Conservation (phyloP, 2,329 filamentous ascomycete genomes). For the Coniella vitis region DNA sequence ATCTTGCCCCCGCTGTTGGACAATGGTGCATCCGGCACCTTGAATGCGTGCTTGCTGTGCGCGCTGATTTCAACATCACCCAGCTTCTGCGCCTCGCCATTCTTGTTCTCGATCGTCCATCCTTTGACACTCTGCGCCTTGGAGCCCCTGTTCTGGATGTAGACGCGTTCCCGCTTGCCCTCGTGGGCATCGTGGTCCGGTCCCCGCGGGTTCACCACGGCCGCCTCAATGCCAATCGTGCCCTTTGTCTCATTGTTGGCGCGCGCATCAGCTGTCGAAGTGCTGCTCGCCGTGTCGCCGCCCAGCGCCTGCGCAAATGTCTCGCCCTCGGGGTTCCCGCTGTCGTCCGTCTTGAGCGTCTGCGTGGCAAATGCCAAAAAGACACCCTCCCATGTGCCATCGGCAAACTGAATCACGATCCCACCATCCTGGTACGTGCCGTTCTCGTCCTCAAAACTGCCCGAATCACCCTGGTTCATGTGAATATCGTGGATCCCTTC, state of each 20-base stretch:
- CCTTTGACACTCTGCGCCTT: constrained; percentile 10
- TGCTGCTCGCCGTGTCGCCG: constrained; percentile 1
- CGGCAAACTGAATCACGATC: constrained; percentile 27
- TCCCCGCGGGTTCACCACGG: constrained; percentile 19
- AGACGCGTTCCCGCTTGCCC: constrained; percentile 17
- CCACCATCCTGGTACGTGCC: constrained; percentile 30
- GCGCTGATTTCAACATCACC: constrained; percentile 1
- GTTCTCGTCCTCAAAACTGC: constrained; percentile 22
- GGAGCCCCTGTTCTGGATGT: constrained; percentile 14
- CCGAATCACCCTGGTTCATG: constrained; percentile 25
- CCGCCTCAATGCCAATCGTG: constrained; percentile 17
- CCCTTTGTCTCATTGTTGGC: constrained; percentile 3
- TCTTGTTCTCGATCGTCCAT: constrained; percentile 18
- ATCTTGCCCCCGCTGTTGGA: constrained; percentile 18
- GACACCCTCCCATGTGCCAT: constrained; percentile 31
- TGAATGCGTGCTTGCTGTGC: constrained; percentile 4
- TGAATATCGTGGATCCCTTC: constrained; percentile 36
- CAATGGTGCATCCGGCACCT: constrained; percentile 12
- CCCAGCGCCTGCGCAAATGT: constrained; percentile 17
- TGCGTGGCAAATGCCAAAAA: constrained; percentile 33
- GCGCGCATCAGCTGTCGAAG: not conserved
- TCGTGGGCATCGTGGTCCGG: constrained; percentile 12
- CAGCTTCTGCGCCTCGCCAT: constrained; percentile 12
- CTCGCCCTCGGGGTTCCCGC: constrained; percentile 17
- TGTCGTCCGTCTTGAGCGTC: constrained; percentile 27